phyloP scores from a whole-genome alignment of 73 alveolate genomes.

The Paraurostyla sp. region DNA sequence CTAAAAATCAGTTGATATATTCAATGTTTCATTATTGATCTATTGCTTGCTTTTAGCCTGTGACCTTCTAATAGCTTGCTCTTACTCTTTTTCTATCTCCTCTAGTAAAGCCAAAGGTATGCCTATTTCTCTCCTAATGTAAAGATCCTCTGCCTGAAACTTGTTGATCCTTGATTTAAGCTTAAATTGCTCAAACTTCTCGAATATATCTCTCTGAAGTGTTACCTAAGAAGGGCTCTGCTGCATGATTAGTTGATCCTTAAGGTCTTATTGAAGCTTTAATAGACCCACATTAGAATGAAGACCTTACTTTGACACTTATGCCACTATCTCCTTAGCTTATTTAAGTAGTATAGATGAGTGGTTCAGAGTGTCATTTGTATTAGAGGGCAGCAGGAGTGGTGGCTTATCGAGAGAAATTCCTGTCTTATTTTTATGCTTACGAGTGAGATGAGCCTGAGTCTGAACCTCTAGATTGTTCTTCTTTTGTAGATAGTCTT shows the following conservation, averaged over 20 bases:
- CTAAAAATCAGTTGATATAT: background rate
- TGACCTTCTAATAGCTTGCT: no score
- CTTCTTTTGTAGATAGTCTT: slow-evolving; percentile 3
- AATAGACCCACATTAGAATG: background rate
- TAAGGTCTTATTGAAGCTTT: background rate
- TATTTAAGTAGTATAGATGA: slow-evolving; percentile 18
- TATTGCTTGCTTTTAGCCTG: background rate
- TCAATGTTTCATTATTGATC: background rate
- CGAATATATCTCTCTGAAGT: slow-evolving; percentile 9
- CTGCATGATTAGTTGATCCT: background rate
- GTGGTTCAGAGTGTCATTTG: background rate
- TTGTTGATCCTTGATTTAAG: background rate
- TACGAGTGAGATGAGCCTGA: no score
- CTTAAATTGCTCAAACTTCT: slow-evolving; percentile 14
- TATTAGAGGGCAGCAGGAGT: no score
- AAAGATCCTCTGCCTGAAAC: slow-evolving; percentile 23
- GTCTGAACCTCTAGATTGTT: background rate
- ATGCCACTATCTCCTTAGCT: slow-evolving; percentile 7
- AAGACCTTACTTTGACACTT: background rate
- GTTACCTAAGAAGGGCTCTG: slow-evolving; percentile 23
- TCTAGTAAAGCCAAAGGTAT: background rate
- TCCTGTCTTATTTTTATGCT: no score
- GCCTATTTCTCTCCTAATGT: slow-evolving; percentile 13
- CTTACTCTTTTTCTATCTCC: slow-evolving; percentile 8
- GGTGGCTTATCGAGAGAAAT: no score